A percentile compares a stretch with the other conserved stretches of the same genome.
Conservation (phyloP, 352 stramenopile species). For the Pythium utonaiense region DNA sequence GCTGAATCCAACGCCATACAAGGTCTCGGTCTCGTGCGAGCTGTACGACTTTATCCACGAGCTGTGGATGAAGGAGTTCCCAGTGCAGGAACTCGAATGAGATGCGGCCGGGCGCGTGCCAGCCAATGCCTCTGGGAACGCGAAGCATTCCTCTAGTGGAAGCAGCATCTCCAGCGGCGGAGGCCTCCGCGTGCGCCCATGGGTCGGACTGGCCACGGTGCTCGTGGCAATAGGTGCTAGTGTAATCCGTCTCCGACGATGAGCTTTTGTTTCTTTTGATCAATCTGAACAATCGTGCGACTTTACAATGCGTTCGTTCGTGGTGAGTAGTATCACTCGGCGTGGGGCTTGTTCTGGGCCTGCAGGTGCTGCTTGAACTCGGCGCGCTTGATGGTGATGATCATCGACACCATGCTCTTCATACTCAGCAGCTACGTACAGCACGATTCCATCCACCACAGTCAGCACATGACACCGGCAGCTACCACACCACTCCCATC, state of each 20-base stretch:
- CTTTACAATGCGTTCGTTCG: too few relatives aligned
- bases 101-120: constrained; percentile 4
- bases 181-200: constrained; percentile 5
- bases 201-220: constrained; percentile 8
- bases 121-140: neutral
- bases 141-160: neutral
- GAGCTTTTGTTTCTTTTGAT: constrained; percentile 12
- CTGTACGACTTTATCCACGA: constrained; percentile 95
- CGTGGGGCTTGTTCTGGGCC: constrained; percentile 37
- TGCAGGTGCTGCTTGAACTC: constrained; percentile 56
- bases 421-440: constrained; percentile 70
- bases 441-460: too few relatives aligned
- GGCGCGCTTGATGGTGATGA: constrained; percentile 72
- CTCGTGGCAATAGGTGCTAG: constrained; percentile 25
- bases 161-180: neutral
- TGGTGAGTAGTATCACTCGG: too few relatives aligned
- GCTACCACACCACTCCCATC: too few relatives aligned
- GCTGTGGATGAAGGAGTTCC: constrained; percentile 93
- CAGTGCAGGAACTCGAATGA: constrained; percentile 79
- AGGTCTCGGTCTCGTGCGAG: constrained; percentile 87
- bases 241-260: constrained; percentile 18
- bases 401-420: constrained; percentile 76
- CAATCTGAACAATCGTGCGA: neutral
- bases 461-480: too few relatives aligned
- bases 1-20: constrained; percentile 96